Evolutionary conservation across 169 alveolate species (phyloP), one percentile per base, ranked within the genome.

Genomic region (Eimeria acervulina): DNA sequence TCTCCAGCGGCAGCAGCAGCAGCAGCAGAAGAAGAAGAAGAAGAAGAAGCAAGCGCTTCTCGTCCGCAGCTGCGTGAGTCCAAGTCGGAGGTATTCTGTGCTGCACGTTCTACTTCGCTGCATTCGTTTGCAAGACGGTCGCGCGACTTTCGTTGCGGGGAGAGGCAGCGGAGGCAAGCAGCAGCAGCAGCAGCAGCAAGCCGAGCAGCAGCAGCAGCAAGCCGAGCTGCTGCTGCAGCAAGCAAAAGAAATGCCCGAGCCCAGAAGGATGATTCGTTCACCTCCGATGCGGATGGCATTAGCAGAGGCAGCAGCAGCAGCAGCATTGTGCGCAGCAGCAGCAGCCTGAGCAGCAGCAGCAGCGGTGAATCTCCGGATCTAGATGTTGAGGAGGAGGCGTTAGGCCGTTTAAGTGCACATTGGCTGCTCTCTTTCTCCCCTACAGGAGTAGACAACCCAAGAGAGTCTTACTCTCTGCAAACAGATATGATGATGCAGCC

Each of bases 371-470:
- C 70, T 7, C 12, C 42, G 21, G 83, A 38, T 36, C 51, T 59
- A 10, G 81, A 36, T 26, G 55, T 19, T 8, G 95, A 95, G 15
- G 92, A 68, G 21, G 96, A 95, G 42, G 51, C 70, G 2, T n/a
- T 38, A 10, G 96, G 90, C 19, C 95, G 89, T 21, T 80, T 72
- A 28, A 23, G 28, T 28, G 96, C 96, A 40, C 94, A 85, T 70
- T 95, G 96, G 96, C 96, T 87, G 28, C 42, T 95, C 38, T 70
- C 89, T 38, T 95, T 95, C 63, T 33, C 66, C 26, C 95, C 95
- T 36, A 95, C 96, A 21, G 96, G 95, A 5, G 96, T 95, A 12
- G 90, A 85, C 4, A 84, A 84, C 52, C 89, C 94, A 40, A 63
- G 81, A 40, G 95, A 61, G 33, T 61, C 36, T 44, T 87, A 26